These are phyloP conservation scores for Rhododendron ferrugineum DNA, from an alignment of 148 eudicot genomes.

Conservation along the genomic window DNA sequence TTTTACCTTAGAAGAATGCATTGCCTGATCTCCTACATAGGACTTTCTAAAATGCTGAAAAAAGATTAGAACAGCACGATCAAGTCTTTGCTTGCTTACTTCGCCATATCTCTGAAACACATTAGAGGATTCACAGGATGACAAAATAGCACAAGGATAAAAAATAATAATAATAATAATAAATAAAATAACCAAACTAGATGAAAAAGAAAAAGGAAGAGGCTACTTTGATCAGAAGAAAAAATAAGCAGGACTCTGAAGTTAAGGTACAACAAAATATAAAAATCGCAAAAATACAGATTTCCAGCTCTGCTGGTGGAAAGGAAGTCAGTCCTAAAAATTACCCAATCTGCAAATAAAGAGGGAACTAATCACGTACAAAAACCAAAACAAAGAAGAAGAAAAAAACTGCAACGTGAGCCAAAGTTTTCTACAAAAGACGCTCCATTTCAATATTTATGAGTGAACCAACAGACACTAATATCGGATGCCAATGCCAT, in stretches of 20 bases:
- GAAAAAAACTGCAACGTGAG: not conserved
- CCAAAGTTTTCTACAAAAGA: not conserved
- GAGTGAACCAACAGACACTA: not conserved
- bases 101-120: conserved; percentile 77
- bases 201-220: not conserved
- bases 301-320: not conserved
- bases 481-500: not conserved
- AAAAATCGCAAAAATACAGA: not conserved
- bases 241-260: not conserved
- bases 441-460: not conserved
- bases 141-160: not conserved
- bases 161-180: too few relatives aligned
- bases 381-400: not conserved
- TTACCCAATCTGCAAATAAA: not conserved
- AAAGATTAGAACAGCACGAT: conserved; percentile 74
- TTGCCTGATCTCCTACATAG: conserved; percentile 78
- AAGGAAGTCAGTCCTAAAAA: not conserved
- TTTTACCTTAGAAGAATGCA: conserved; percentile 80
- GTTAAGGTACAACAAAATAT: not conserved
- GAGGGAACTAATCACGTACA: not conserved
- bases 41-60: conserved; percentile 68
- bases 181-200: not conserved
- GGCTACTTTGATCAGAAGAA: not conserved
- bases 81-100: conserved; percentile 83
- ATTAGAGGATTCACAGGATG: conserved; percentile 5